Conservation (phyloP, 306 rosid genomes). For the Cicer pinnatifidum region DNA sequence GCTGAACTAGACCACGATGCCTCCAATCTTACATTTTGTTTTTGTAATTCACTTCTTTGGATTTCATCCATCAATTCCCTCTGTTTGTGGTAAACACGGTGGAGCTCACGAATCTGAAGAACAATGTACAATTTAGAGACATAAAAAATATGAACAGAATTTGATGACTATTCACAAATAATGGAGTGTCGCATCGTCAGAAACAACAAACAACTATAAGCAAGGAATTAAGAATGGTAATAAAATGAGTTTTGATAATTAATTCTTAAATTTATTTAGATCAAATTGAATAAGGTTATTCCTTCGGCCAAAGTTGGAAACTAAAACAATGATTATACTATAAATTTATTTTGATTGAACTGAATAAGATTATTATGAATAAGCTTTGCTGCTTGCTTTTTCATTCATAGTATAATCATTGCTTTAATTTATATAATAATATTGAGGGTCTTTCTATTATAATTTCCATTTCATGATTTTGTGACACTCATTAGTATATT, state of each 20-base stretch:
- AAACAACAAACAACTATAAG: constrained; percentile 40
- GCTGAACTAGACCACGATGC: constrained; percentile 52
- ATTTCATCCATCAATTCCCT: constrained; percentile 71
- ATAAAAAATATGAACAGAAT: background rate
- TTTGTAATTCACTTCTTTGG: constrained; percentile 52
- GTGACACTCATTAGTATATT: background rate
- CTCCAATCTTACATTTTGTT: constrained; percentile 46
- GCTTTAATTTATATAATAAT: background rate
- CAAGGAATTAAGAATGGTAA: constrained; percentile 26
- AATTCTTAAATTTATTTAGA: constrained; percentile 13
- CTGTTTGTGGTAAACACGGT: constrained; percentile 77
- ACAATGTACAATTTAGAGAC: constrained; percentile 36
- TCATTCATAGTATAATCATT: background rate
- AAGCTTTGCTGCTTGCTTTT: background rate
- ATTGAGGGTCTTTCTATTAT: background rate
- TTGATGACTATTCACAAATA: constrained; percentile 32
- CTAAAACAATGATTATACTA: too few species aligned
- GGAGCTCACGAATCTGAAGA: constrained; percentile 82
- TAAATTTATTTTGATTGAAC: too few species aligned
- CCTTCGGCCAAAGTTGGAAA: too few species aligned
- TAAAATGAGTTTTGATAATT: background rate
- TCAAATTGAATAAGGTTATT: constrained; percentile 14
- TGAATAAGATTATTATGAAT: too few species aligned
- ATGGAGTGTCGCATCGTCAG: constrained; percentile 6
- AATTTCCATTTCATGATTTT: background rate